Percentiles rank a stretch among this genome's conserved stretches.
phyloP scores from a whole-genome alignment of 2,329 filamentous ascomycete genomes.

The Fusarium irregulare region DNA sequence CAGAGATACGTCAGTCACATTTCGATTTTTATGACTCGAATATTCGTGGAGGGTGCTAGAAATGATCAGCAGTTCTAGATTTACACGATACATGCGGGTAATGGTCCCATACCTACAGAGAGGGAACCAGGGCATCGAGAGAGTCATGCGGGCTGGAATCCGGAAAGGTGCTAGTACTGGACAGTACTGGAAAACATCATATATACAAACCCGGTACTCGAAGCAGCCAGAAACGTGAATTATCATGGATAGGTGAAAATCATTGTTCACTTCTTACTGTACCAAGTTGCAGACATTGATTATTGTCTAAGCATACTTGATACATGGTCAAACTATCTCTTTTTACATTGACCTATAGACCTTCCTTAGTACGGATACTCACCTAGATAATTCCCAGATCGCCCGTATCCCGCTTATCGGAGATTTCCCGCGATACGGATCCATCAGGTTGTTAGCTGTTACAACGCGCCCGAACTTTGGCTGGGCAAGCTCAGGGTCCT shows the following conservation, averaged over 20 bases:
- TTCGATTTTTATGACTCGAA: not conserved
- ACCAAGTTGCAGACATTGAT: not conserved
- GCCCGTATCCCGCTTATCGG: conserved; percentile 42
- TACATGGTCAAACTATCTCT: not conserved
- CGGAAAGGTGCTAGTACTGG: not conserved
- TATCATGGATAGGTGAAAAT: not conserved
- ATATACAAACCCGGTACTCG: not conserved
- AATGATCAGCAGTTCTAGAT: conserved; percentile 24
- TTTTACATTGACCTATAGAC: not conserved
- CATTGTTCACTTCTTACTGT: not conserved
- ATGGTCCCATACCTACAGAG: too few relatives aligned
- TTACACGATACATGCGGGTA: not conserved
- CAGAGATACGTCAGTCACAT: not conserved
- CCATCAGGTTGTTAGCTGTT: conserved; percentile 9
- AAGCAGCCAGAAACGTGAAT: not conserved
- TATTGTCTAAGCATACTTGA: not conserved
- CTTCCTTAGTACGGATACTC: not conserved
- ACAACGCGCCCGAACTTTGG: conserved; percentile 15
- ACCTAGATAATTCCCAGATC: conserved; percentile 12
- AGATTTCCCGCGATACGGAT: conserved; percentile 38
- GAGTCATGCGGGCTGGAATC: not conserved
- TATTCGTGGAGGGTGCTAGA: not conserved
- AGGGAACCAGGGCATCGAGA: not conserved
- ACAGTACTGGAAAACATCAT: not conserved
- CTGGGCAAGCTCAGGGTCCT: conserved; percentile 27